Evolutionary conservation across 495 filamentous ascomycete genomes (phyloP).

Genomic region (Penicillium roqueforti): DNA sequence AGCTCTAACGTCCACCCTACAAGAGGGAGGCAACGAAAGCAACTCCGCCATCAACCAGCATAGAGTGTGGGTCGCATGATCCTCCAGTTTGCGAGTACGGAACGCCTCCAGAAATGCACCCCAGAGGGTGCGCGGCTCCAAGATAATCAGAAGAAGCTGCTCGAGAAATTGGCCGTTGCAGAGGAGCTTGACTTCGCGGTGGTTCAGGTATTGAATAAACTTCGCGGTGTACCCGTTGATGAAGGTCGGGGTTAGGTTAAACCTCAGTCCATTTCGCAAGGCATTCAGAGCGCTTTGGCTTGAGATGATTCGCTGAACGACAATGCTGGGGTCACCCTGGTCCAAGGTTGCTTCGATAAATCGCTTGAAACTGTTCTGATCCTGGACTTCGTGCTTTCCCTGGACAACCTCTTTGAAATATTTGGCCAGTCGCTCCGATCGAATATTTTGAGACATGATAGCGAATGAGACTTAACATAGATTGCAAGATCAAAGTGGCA

Average conservation of each 20-base stretch:
- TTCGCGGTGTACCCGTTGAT: slow-evolving; percentile 37
- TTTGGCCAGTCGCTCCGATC: slow-evolving; percentile 23
- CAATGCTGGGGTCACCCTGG: slow-evolving; percentile 45
- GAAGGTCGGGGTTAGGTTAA: slow-evolving; percentile 48
- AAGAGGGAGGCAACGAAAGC: slow-evolving; percentile 37
- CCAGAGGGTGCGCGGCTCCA: slow-evolving; percentile 61
- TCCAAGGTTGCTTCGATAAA: slow-evolving; percentile 58
- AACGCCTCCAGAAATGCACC: slow-evolving; percentile 48
- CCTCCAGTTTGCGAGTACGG: slow-evolving; percentile 30
- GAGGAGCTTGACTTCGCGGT: slow-evolving; percentile 44
- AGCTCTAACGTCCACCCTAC: slow-evolving; percentile 15
- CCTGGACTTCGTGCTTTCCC: slow-evolving; percentile 31
- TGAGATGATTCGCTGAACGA: slow-evolving; percentile 53
- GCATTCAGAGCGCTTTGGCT: slow-evolving; percentile 44
- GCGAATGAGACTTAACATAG: background rate
- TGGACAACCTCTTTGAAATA: slow-evolving; percentile 30
- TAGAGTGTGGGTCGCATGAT: slow-evolving; percentile 42
- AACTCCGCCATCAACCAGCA: slow-evolving; percentile 59
- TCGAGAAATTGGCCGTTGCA: slow-evolving; percentile 53
- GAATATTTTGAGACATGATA: slow-evolving; percentile 7
- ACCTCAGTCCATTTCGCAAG: slow-evolving; percentile 46
- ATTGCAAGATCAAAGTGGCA: background rate
- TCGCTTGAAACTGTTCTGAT: slow-evolving; percentile 39
- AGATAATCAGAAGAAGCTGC: slow-evolving; percentile 48
- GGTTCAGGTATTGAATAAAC: slow-evolving; percentile 28